These are phyloP conservation scores for Lactuca sativa DNA, from an alignment of 129 eudicot species.

Conservation along the genomic window DNA sequence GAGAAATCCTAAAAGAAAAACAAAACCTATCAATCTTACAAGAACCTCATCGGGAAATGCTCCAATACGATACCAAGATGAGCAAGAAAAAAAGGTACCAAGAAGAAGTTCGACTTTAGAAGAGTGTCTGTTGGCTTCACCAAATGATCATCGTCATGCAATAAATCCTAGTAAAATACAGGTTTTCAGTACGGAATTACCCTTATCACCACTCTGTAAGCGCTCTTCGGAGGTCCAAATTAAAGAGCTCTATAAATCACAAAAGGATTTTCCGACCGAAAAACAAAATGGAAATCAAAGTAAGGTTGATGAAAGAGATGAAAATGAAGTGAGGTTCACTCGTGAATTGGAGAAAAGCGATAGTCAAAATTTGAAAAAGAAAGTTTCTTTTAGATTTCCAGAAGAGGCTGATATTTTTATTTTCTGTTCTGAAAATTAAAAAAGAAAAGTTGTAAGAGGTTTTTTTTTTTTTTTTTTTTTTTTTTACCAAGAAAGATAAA, in stretches of 20 bases:
- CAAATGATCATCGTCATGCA: conserved; percentile 21
- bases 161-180: conserved; percentile 25
- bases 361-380: conserved; percentile 31
- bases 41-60: not conserved
- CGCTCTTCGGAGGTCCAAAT: not conserved
- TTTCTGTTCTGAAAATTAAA: conserved; percentile 29
- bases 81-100: not conserved
- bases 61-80: conserved; percentile 9
- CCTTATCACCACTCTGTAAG: conserved; percentile 8
- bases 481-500: not conserved
- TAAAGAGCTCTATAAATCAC: conserved; percentile 3
- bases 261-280: not conserved
- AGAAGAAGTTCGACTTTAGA: conserved; percentile 22
- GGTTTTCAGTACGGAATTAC: conserved; percentile 11
- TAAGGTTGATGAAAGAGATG: conserved; percentile 16
- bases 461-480: not conserved
- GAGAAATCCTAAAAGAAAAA: conserved; percentile 17
- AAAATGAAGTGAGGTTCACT: conserved; percentile 14
- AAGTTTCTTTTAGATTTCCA: conserved; percentile 38
- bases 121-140: conserved; percentile 37
- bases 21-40: conserved; percentile 3
- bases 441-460: not conserved
- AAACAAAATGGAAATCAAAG: conserved; percentile 2
- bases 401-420: conserved; percentile 34
- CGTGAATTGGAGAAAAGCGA: conserved; percentile 13